Evolutionary conservation across 2,329 filamentous ascomycete species (phyloP).

Genomic region (Talaromyces sp.): DNA sequence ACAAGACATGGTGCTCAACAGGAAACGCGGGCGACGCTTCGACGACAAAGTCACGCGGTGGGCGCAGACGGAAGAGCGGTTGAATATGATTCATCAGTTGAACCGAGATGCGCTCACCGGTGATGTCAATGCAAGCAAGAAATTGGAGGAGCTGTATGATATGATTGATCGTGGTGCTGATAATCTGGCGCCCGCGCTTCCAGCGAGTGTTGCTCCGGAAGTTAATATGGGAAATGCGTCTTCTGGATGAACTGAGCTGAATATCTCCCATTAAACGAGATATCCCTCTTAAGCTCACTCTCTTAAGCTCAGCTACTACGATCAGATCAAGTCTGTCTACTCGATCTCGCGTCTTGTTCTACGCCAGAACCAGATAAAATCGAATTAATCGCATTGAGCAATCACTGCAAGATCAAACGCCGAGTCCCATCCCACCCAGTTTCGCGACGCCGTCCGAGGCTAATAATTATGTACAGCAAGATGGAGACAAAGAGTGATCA

Average conservation of each 20-base stretch:
- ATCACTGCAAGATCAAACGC: not conserved
- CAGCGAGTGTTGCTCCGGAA: not conserved
- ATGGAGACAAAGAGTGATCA: not conserved
- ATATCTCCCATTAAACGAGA: not conserved
- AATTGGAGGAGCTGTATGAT: constrained; percentile 33
- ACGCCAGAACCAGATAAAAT: not conserved
- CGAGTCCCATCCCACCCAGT: not conserved
- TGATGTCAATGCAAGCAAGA: constrained; percentile 29
- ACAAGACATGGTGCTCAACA: constrained; percentile 57
- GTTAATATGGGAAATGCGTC: not conserved
- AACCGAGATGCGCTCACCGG: constrained; percentile 32
- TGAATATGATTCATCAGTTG: constrained; percentile 31
- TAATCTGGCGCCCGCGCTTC: not conserved
- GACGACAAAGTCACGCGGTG: constrained; percentile 30
- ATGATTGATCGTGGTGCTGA: constrained; percentile 16
- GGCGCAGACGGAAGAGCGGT: constrained; percentile 32
- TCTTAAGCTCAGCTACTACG: not conserved
- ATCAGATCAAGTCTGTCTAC: not conserved
- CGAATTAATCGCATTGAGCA: not conserved
- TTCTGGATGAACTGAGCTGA: not conserved
- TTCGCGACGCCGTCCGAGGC: not conserved
- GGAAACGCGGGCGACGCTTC: constrained; percentile 27
- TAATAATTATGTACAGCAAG: not conserved
- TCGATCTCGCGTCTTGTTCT: not conserved
- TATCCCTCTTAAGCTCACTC: not conserved